Percentiles rank a stretch among this genome's conserved stretches.
Conservation (phyloP, 805 yeast species). For the Saccharomycopsis oosterbeekiorum region DNA sequence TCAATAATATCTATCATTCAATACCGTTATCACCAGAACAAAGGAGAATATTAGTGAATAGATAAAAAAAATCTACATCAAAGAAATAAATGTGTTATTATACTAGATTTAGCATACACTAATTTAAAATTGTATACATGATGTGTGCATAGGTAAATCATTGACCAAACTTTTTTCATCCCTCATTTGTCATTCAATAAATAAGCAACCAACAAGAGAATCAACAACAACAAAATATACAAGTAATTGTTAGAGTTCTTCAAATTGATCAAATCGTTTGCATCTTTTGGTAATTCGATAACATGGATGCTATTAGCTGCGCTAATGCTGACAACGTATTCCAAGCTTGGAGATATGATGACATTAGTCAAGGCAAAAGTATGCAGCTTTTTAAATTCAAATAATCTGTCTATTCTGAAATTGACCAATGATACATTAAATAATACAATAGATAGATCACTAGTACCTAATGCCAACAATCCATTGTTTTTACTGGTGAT, state of each 20-base stretch:
- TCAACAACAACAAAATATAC: background rate
- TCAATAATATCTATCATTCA: too few species aligned
- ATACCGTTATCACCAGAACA: too few species aligned
- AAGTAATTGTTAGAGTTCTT: background rate
- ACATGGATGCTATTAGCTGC: conserved; percentile 70
- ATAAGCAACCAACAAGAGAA: background rate
- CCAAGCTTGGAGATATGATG: conserved; percentile 56
- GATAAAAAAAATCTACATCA: too few species aligned
- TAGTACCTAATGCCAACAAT: conserved; percentile 14
- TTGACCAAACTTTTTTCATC: background rate
- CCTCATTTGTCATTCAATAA: background rate
- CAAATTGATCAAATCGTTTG: conserved; percentile 2
- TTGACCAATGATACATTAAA: conserved; percentile 20
- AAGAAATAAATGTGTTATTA: background rate
- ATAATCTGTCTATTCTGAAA: conserved; percentile 35
- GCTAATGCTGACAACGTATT: conserved; percentile 58
- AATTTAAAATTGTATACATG: background rate
- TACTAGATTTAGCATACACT: too few species aligned
- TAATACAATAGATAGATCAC: conserved; percentile 11
- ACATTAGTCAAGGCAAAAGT: conserved; percentile 59
- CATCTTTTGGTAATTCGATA: conserved; percentile 44
- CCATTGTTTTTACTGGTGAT: background rate
- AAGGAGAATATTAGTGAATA: too few species aligned
- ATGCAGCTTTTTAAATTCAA: conserved; percentile 54
- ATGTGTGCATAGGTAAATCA: background rate